Percentiles rank a stretch among this genome's conserved stretches.
These are phyloP conservation scores for Staphylotrichum tortipilum DNA, from an alignment of 495 filamentous ascomycete species.

Conservation along the genomic window DNA sequence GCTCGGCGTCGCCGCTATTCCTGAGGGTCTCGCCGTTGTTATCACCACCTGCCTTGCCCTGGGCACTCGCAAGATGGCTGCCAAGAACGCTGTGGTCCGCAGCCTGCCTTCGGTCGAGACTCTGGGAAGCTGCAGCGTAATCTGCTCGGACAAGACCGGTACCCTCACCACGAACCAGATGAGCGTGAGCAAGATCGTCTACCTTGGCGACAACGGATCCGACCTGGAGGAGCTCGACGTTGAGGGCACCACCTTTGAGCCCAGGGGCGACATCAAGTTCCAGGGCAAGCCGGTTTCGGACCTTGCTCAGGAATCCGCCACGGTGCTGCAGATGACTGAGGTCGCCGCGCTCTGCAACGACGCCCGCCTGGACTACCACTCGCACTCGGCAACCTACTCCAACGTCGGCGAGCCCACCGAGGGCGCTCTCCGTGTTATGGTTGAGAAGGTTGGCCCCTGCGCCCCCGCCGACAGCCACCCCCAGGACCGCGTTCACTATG, in stretches of 20 bases:
- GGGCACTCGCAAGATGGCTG: constrained; percentile 95
- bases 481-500: constrained; percentile 59
- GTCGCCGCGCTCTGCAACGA: constrained; percentile 89
- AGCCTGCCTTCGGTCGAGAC: constrained; percentile 97
- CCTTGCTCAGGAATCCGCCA: constrained; percentile 65
- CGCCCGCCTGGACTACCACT: constrained; percentile 71
- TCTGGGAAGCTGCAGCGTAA: constrained; percentile 96
- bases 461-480: constrained; percentile 32
- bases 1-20: constrained; percentile 94
- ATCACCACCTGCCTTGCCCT: constrained; percentile 95
- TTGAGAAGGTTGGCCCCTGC: constrained; percentile 80
- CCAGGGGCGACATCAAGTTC: constrained; percentile 61
- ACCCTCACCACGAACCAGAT: constrained; percentile 99
- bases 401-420: constrained; percentile 95
- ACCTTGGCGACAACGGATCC: constrained; percentile 61
- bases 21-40: constrained; percentile 92
- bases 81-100: constrained; percentile 93
- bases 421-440: constrained; percentile 81
- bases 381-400: constrained; percentile 60
- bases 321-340: constrained; percentile 71
- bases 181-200: constrained; percentile 91
- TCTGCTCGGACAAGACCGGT: constrained; percentile 99
- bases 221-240: constrained; percentile 82
- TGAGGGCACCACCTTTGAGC: constrained; percentile 89
- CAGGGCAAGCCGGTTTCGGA: constrained; percentile 62